These are phyloP conservation scores for Scheffersomyces amazonensis DNA, from an alignment of 805 yeast species.

Conservation along the genomic window DNA sequence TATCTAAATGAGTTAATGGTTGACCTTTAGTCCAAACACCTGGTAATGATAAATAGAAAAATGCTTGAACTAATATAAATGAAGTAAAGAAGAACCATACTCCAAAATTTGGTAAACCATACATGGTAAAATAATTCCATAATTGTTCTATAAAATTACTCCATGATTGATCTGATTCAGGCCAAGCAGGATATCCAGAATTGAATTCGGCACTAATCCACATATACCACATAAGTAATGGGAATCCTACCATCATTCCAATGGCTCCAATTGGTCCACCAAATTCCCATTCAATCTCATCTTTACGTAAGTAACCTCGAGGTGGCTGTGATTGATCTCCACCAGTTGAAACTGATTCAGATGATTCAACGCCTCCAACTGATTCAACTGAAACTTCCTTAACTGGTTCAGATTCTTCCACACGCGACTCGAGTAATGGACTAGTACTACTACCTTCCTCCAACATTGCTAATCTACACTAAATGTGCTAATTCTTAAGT, in stretches of 20 bases:
- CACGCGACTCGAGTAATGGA: background rate
- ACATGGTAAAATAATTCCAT: slow-evolving; percentile 42
- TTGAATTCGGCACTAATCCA: slow-evolving; percentile 88
- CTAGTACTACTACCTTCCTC: background rate
- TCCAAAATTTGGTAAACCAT: slow-evolving; percentile 56
- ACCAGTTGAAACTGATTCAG: background rate
- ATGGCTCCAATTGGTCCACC: slow-evolving; percentile 90
- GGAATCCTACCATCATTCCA: slow-evolving; percentile 92
- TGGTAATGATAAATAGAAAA: slow-evolving; percentile 80
- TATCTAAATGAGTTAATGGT: slow-evolving; percentile 78
- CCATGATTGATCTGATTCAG: slow-evolving; percentile 56
- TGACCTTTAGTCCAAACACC: slow-evolving; percentile 96
- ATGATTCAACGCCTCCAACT: background rate
- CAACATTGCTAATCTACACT: no score
- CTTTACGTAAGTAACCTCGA: slow-evolving; percentile 33
- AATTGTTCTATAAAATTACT: slow-evolving; percentile 44
- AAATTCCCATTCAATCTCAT: slow-evolving; percentile 77
- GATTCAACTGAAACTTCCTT: no score
- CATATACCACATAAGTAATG: slow-evolving; percentile 92
- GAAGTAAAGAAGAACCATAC: slow-evolving; percentile 72
- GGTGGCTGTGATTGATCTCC: slow-evolving; percentile 4
- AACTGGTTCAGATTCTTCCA: no score
- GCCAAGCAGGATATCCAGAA: slow-evolving; percentile 69
- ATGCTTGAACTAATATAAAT: slow-evolving; percentile 66
- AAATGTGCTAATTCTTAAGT: no score